Base-by-base conservation (phyloP, 1,284 basidiomycete species). In the Sutorius eximius region DNA sequence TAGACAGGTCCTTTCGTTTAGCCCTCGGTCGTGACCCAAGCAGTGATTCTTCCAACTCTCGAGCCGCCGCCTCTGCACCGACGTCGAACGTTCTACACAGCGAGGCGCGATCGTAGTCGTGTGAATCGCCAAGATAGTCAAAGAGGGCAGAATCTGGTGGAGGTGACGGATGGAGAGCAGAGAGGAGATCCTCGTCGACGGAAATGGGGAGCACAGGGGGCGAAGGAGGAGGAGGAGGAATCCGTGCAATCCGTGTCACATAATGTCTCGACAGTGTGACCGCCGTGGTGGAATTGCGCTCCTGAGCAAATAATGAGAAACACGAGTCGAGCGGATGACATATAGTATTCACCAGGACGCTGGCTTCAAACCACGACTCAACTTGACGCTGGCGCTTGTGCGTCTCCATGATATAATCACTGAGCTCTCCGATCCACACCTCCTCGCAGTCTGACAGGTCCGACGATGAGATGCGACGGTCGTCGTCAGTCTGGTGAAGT, bases 381-480 rank as follows among this genome's bases (percentile, higher is more conserved):
- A 90, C 80, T 60, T 87, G 82, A 45, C 80, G 81, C 68, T 83
- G 81, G 46, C 88, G 82, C 64, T 83, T 84, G 64, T 86, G 83
- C 2, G 86, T 88, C 64, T 89, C 85, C 33, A 84, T 65, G 51
- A 82, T 76, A 64, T 91, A 91, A 53, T 81, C 80, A 49, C 79
- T 77, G 15, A 91, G 75, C 61, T 88, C 88, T 32, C 74, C 76
- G 49, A 77, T 72, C 89, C 89, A 91, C 10, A 91, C 66, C 56
- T 91, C 89, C 60, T 82, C 80, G 60, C 83, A 89, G 57, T 90
- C 89, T 34, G 88, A 87, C 51, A 91, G 71, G 75, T 91, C 89
- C 22, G 89, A 89, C 20, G 88, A 88, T 7, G 73, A 72, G 16
- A 82, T 72, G 42, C 73, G 76, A 47, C 56, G 70, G 43, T 79